Evolutionary conservation across 306 rosid genomes (phyloP).

Genomic region (Styphnolobium japonicum): DNA sequence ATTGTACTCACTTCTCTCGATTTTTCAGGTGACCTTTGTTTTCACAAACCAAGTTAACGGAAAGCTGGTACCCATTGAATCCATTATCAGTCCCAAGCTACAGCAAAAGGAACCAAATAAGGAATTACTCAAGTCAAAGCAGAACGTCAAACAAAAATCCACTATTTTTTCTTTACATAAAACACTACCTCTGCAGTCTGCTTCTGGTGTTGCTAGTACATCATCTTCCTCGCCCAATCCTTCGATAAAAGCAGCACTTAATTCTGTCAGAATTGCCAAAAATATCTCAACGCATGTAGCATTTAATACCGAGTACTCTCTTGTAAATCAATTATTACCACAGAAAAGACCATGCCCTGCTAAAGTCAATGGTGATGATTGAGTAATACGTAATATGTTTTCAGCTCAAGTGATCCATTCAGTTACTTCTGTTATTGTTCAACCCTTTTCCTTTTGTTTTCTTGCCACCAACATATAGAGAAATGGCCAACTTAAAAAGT

Average conservation of each 20-base stretch:
- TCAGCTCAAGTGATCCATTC: neutral
- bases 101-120: constrained; percentile 44
- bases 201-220: constrained; percentile 31
- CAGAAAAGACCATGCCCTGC: constrained; percentile 66
- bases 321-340: constrained; percentile 49
- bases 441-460: neutral
- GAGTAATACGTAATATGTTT: constrained; percentile 20
- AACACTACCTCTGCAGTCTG: constrained; percentile 42
- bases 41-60: constrained; percentile 95
- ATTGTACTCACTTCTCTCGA: neutral
- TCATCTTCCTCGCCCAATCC: constrained; percentile 35
- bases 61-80: constrained; percentile 72
- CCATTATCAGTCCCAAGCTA: constrained; percentile 43
- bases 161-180: constrained; percentile 35
- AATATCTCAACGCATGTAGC: constrained; percentile 34
- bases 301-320: constrained; percentile 35
- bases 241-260: constrained; percentile 28
- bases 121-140: constrained; percentile 34
- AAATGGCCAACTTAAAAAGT: no score
- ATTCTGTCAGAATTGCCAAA: constrained; percentile 32
- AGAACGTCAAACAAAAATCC: constrained; percentile 36
- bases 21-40: constrained; percentile 76
- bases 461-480: neutral
- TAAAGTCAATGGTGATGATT: constrained; percentile 31
- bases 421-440: neutral